Percentiles rank a stretch among this genome's conserved stretches.
phyloP scores from a whole-genome alignment of 2,329 filamentous ascomycete genomes.

The Rhinocladiella similis region DNA sequence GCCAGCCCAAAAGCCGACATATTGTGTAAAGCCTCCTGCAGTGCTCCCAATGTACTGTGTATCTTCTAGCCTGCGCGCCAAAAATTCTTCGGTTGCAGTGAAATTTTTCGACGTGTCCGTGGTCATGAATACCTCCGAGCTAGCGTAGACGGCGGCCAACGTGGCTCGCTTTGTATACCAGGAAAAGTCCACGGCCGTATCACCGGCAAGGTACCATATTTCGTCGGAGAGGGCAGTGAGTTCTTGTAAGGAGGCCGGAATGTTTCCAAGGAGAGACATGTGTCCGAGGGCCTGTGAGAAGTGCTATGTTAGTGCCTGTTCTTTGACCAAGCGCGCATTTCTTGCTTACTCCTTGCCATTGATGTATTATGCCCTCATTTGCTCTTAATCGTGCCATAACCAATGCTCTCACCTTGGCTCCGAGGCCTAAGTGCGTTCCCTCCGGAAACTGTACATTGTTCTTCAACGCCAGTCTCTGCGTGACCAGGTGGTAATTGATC shows the following conservation, averaged over 20 bases:
- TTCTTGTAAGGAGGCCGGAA: conserved; percentile 74
- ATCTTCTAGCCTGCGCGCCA: conserved; percentile 74
- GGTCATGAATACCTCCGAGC: conserved; percentile 90
- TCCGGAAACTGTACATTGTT: conserved; percentile 41
- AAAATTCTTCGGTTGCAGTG: conserved; percentile 74
- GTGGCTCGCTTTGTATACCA: conserved; percentile 80
- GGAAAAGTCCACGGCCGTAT: conserved; percentile 74
- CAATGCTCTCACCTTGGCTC: conserved; percentile 67
- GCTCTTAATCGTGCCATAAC: conserved; percentile 74
- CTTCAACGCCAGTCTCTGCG: conserved; percentile 62
- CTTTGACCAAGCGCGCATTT: background rate
- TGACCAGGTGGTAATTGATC: conserved; percentile 73
- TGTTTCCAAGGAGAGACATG: conserved; percentile 81
- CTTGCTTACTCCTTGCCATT: conserved; percentile 78
- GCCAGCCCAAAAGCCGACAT: conserved; percentile 77
- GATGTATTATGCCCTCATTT: conserved; percentile 70
- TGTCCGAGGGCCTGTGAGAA: conserved; percentile 73
- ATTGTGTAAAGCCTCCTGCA: conserved; percentile 67
- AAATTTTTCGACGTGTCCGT: conserved; percentile 76
- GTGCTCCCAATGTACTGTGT: conserved; percentile 62
- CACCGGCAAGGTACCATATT: conserved; percentile 84
- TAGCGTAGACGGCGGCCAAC: conserved; percentile 68
- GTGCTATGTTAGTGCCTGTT: conserved; percentile 10
- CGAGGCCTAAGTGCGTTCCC: conserved; percentile 46
- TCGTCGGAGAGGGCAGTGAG: conserved; percentile 84